Percentiles rank a stretch among this genome's conserved stretches.
Conservation (phyloP, 78 protist genomes). For the Cavenderia fasciculata region DNA sequence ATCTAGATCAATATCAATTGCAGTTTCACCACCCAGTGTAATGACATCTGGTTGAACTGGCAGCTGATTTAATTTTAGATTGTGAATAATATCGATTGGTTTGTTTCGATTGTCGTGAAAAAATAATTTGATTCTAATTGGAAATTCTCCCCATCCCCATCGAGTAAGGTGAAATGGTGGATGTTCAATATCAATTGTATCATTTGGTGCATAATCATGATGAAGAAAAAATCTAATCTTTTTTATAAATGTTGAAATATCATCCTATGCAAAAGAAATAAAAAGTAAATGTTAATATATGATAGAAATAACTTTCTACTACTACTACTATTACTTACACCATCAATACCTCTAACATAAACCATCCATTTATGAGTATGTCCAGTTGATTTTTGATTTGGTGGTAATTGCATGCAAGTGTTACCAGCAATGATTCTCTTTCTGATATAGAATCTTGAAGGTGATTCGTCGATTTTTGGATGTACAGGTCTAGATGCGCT, state of each 20-base stretch:
- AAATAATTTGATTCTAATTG: conserved; percentile 69
- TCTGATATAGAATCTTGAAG: conserved; percentile 33
- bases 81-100: conserved; percentile 80
- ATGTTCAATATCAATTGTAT: conserved; percentile 42
- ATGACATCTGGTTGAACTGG: conserved; percentile 53
- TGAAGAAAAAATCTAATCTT: conserved; percentile 70
- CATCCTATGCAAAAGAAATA: no score
- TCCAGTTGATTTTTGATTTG: conserved; percentile 44
- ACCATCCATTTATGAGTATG: conserved; percentile 83
- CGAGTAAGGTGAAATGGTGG: conserved; percentile 78
- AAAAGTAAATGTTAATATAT: no score
- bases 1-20: conserved; percentile 69
- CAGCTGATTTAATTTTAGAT: conserved; percentile 50
- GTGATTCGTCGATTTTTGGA: conserved; percentile 1
- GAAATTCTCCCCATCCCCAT: conserved; percentile 88
- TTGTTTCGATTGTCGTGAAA: conserved; percentile 77
- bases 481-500: no score
- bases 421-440: conserved; percentile 71
- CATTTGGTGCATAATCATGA: conserved; percentile 79
- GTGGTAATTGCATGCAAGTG: conserved; percentile 45
- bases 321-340: no score
- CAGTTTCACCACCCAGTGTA: conserved; percentile 51
- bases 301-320: no score
- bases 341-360: conserved; percentile 61
- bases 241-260: conserved; percentile 50